Evolutionary conservation across 2,329 filamentous ascomycete species (phyloP), one percentile per base, ranked within the genome.

Genomic region (Aureobasidium sp.): DNA sequence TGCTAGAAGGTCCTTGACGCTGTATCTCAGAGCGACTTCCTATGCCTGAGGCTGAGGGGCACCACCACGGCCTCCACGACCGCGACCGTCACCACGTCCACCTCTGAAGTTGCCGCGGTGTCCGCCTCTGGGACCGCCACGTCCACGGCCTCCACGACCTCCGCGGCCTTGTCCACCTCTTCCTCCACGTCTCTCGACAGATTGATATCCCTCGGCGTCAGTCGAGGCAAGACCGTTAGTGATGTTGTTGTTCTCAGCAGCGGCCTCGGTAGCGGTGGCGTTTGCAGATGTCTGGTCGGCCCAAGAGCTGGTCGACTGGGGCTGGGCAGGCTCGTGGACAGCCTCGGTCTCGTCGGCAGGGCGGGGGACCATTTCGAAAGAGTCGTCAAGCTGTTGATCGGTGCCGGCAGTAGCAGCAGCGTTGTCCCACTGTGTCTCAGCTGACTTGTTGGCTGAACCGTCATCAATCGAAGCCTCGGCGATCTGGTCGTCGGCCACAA

Each of bases 301-400:
- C 90, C 90, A 95, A 69, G 86, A 91, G 70, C 88, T 85, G 7
- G 83, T 85, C 50, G 85, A 83, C n/a, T 83, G 85, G 30, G 84
- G 83, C 25, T 74, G 70, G 15, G 75, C 73, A 25, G 72, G 65
- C 50, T 80, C 76, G 45, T 84, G 72, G 41, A 84, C 85, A 42
- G 81, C 84, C 64, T 94, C 89, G 5, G 88, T 87, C 79, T 95
- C 91, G 57, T 84, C 77, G 50, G 86, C 82, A 69, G 92, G 84
- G 62, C 87, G 85, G 58, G 90, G 85, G 48, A 90, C 79, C 72
- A 91, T 85, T 63, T 95, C 87, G 84, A 90, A 94, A 60, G 81
- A 83, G 66, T 92, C 89, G 32, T 80, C 77, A 45, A 80, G 71
- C 29, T 80, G 77, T 59, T 79, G 76, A 60, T 80, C 77, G 54